A percentile compares a stretch with the other conserved stretches of the same genome.
phyloP scores from a whole-genome alignment of 176 grass and related monocot genomes.

The Themeda triandra region DNA sequence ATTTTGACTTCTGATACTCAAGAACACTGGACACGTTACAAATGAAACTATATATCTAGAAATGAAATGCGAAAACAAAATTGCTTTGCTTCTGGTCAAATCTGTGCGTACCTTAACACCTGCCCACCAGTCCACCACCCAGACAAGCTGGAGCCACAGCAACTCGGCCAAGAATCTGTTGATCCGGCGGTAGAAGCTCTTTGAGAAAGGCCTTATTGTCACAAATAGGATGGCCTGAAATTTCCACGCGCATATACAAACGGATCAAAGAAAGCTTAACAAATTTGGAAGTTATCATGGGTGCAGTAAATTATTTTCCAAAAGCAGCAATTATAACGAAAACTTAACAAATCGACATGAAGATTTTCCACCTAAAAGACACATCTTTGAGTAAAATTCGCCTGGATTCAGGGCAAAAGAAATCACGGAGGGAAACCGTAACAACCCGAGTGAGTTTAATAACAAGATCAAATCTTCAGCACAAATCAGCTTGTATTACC shows the following conservation, averaged over 20 bases:
- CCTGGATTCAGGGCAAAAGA: background rate
- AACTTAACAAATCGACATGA: background rate
- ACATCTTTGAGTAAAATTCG: background rate
- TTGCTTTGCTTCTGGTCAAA: background rate
- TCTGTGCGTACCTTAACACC: slow-evolving; percentile 16
- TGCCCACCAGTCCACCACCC: slow-evolving; percentile 24
- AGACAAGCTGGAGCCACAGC: slow-evolving; percentile 72
- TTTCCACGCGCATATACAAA: background rate
- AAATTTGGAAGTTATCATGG: background rate
- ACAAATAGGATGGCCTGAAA: slow-evolving; percentile 53
- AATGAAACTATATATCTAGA: too few species aligned
- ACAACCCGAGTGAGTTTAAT: too few species aligned
- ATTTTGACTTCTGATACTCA: background rate
- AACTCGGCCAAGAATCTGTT: slow-evolving; percentile 70
- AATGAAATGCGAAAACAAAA: background rate
- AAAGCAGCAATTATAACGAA: background rate
- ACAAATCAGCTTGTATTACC: background rate
- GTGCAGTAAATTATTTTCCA: background rate
- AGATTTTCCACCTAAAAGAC: background rate
- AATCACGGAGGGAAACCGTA: background rate
- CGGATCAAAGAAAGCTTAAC: background rate
- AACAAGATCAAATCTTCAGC: background rate
- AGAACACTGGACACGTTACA: background rate
- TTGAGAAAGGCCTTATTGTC: slow-evolving; percentile 67
- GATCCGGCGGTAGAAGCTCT: slow-evolving; percentile 58